Conservation (phyloP, 441 rosid species). For the Hypseocharis bilobata region DNA sequence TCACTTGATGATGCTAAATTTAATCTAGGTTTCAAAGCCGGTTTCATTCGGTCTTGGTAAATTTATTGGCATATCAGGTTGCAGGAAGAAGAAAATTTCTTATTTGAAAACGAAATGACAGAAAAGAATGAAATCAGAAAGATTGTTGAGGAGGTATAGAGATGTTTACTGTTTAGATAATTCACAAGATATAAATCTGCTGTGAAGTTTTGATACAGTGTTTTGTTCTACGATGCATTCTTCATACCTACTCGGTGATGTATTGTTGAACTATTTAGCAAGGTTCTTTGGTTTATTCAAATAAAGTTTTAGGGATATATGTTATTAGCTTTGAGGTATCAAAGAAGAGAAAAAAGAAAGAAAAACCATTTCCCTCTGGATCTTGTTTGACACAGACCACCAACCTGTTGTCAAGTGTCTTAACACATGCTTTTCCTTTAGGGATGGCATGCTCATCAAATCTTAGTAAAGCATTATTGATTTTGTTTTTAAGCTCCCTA, state of each 20-base stretch:
- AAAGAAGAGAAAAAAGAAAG: too few relatives aligned
- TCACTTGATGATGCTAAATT: conserved; percentile 7
- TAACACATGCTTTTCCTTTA: background rate
- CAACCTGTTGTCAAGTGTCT: too few relatives aligned
- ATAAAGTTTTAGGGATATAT: background rate
- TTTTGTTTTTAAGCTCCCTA: background rate
- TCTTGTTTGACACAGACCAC: too few relatives aligned
- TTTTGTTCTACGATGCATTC: too few relatives aligned
- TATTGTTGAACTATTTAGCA: too few relatives aligned
- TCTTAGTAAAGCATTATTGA: background rate
- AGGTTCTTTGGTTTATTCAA: too few relatives aligned
- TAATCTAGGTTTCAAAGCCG: conserved; percentile 13
- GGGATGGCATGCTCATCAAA: background rate
- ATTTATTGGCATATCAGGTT: conserved; percentile 38
- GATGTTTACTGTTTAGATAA: conserved; percentile 13
- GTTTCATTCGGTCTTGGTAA: conserved; percentile 11
- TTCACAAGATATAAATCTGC: too few relatives aligned
- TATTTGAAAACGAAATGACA: conserved; percentile 35
- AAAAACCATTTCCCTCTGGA: too few relatives aligned
- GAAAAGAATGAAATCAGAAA: conserved; percentile 39
- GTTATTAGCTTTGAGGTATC: conserved; percentile 4
- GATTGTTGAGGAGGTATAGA: conserved; percentile 59
- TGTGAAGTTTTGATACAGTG: too few relatives aligned
- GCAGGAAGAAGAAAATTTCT: conserved; percentile 52
- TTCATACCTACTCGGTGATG: too few relatives aligned